Conservation (phyloP, 768 basidiomycete genomes). For the Pisolithus marmoratus region DNA sequence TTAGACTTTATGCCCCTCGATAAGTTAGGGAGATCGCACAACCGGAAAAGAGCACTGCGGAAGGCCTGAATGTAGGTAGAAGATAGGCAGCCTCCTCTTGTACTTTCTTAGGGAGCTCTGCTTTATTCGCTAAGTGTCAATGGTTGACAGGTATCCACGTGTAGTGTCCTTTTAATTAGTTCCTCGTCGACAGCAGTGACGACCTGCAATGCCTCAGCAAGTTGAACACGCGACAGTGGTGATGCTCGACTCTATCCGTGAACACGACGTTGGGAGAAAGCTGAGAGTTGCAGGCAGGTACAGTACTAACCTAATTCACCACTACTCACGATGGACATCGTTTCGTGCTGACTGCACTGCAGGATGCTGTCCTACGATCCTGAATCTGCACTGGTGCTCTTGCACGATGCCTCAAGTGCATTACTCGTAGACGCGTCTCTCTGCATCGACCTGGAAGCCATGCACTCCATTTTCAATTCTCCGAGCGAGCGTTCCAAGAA, state of each 20-base stretch:
- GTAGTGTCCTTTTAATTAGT: no score
- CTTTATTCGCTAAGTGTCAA: no score
- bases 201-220: conserved; percentile 39
- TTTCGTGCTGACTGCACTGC: conserved; percentile 2
- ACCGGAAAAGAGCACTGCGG: no score
- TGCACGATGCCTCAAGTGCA: conserved; percentile 46
- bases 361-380: conserved; percentile 59
- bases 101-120: no score
- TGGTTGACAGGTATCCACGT: no score
- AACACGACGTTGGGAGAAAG: conserved; percentile 42
- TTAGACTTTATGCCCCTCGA: no score
- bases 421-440: conserved; percentile 54
- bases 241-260: conserved; percentile 36
- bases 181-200: background rate
- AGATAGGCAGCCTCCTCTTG: no score
- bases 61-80: no score
- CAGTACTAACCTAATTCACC: conserved; percentile 13
- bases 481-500: conserved; percentile 4
- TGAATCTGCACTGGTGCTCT: conserved; percentile 37
- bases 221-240: conserved; percentile 43
- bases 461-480: conserved; percentile 10
- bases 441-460: conserved; percentile 35
- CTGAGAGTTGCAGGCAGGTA: conserved; percentile 58
- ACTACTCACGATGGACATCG: conserved; percentile 3
- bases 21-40: no score